Conservation (phyloP, 768 basidiomycete species). For the Pleurotus platypus region DNA sequence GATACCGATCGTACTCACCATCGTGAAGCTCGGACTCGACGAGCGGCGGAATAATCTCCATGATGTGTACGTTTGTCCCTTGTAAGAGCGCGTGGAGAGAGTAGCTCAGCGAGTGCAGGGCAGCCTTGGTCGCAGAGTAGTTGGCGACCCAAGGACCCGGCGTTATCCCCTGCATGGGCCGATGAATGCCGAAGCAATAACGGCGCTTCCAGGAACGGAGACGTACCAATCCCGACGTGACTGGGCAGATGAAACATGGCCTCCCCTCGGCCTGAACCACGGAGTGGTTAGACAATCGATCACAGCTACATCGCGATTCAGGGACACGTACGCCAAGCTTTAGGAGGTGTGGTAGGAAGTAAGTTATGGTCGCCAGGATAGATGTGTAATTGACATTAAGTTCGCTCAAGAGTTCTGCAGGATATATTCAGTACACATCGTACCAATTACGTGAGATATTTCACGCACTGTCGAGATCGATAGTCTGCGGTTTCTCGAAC, state of each 20-base stretch:
- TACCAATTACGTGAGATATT: neutral
- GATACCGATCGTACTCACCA: conserved; percentile 25
- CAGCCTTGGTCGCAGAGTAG: conserved; percentile 55
- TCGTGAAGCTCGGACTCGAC: conserved; percentile 64
- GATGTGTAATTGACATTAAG: conserved; percentile 53
- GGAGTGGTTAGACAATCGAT: too few relatives aligned
- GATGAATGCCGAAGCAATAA: too few relatives aligned
- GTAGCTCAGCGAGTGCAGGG: conserved; percentile 47
- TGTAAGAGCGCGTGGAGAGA: conserved; percentile 45
- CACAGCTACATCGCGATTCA: too few relatives aligned
- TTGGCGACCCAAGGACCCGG: conserved; percentile 39
- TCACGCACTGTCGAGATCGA: conserved; percentile 35
- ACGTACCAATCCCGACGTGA: conserved; percentile 47
- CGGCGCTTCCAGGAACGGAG: too few relatives aligned
- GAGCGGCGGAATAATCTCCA: conserved; percentile 59
- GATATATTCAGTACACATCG: neutral
- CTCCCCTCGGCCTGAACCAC: conserved; percentile 35
- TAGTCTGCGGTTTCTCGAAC: conserved; percentile 32
- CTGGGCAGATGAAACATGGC: conserved; percentile 44
- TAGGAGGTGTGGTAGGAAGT: conserved; percentile 52
- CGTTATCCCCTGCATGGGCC: conserved; percentile 19
- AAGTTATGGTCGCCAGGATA: conserved; percentile 40
- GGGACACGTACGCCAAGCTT: conserved; percentile 39
- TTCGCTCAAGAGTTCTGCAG: conserved; percentile 45
- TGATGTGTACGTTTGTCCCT: conserved; percentile 46